These are phyloP conservation scores for Paramarasmius palmivorus DNA, from an alignment of 1,284 basidiomycete species.

Conservation along the genomic window DNA sequence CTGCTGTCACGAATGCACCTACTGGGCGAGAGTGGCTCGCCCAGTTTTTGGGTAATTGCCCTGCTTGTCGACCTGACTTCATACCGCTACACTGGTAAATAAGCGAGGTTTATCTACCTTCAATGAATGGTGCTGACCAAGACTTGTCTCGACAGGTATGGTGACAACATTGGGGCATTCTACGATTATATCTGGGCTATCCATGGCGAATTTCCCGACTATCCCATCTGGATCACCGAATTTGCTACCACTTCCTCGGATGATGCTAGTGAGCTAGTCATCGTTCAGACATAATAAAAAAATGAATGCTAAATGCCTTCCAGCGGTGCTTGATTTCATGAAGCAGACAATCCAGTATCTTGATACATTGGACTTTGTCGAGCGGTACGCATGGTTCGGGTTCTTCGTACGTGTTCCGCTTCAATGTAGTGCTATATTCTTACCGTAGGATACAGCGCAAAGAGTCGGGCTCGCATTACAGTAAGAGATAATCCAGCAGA, in stretches of 20 bases:
- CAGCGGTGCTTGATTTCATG: conserved; percentile 40
- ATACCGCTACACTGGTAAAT: conserved; percentile 38
- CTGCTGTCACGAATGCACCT: conserved; percentile 26
- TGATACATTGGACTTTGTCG: conserved; percentile 42
- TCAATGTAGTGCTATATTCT: too few species aligned
- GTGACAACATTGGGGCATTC: conserved; percentile 47
- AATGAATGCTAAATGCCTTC: background rate
- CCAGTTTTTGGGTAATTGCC: conserved; percentile 38
- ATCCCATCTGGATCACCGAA: conserved; percentile 64
- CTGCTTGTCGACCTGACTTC: conserved; percentile 48
- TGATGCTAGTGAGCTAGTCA: conserved; percentile 29
- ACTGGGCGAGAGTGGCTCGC: conserved; percentile 24
- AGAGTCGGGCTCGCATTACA: too few species aligned
- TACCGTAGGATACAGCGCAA: too few species aligned
- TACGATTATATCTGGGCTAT: conserved; percentile 53
- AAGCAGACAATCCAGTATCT: conserved; percentile 40
- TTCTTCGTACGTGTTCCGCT: conserved; percentile 39
- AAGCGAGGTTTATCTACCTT: background rate
- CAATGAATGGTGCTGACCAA: background rate
- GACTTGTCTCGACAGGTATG: conserved; percentile 42
- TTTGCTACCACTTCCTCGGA: conserved; percentile 47
- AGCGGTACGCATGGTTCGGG: conserved; percentile 49
- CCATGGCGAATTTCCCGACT: conserved; percentile 41
- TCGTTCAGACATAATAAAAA: background rate
- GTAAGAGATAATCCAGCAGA: too few species aligned